A percentile compares a stretch with the other conserved stretches of the same genome.
These are phyloP conservation scores for Endotrypanum monterogeii DNA, from an alignment of 208 protist genomes.

Conservation along the genomic window DNA sequence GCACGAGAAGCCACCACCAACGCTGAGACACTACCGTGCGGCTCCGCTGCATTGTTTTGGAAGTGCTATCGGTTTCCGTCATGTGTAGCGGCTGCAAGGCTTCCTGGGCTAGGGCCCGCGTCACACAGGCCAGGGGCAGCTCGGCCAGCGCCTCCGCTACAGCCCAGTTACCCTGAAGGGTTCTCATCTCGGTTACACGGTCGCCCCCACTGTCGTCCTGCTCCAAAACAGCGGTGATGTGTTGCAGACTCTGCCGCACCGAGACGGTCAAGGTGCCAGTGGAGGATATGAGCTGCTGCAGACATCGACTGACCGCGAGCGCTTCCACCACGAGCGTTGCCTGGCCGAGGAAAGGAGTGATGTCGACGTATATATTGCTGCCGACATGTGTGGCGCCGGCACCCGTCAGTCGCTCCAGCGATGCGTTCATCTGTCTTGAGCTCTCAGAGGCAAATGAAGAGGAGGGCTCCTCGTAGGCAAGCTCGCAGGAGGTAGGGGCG, in stretches of 20 bases:
- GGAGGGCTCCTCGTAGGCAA: constrained; percentile 17
- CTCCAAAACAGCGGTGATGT: constrained; percentile 28
- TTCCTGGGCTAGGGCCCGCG: constrained; percentile 19
- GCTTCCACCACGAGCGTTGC: constrained; percentile 37
- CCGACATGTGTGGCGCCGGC: constrained; percentile 23
- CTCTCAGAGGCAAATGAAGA: not conserved
- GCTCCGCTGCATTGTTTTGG: not conserved
- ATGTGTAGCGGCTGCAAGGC: not conserved
- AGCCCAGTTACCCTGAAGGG: constrained; percentile 20
- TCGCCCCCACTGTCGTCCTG: not conserved
- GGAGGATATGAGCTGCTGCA: constrained; percentile 37
- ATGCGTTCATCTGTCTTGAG: constrained; percentile 3
- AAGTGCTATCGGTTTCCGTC: too few relatives aligned
- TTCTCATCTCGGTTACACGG: constrained; percentile 2
- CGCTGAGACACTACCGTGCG: constrained; percentile 13
- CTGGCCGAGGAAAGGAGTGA: constrained; percentile 31
- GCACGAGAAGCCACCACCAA: constrained; percentile 48
- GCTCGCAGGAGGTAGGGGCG: constrained; percentile 3
- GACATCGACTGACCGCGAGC: constrained; percentile 21
- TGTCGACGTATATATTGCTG: constrained; percentile 29
- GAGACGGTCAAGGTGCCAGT: constrained; percentile 31
- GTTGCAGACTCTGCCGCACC: constrained; percentile 30
- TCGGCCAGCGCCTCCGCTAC: constrained; percentile 26
- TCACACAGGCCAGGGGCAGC: constrained; percentile 23
- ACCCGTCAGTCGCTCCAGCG: constrained; percentile 17